Evolutionary conservation across 129 eudicot genomes (phyloP), one percentile per base, ranked within the genome.

Genomic region (Flaveria ramosissima): DNA sequence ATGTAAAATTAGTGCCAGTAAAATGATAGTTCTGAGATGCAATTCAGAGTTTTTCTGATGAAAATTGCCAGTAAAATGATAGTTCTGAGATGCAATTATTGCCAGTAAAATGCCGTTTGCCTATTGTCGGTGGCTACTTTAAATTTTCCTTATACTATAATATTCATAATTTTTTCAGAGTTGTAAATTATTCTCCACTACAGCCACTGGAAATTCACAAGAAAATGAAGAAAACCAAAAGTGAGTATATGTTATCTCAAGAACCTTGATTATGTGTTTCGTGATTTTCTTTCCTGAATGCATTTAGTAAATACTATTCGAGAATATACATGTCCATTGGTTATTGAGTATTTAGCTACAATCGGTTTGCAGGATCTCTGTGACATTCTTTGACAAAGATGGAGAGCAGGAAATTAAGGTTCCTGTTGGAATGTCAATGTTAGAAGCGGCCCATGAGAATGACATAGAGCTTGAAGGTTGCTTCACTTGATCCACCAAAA

Each of bases 401-500:
- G 97, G 90, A 50, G 68, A 91, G 83, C 80, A 78, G 48, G 83
- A 85, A 68, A 79, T 91, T 55, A 86, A 91, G 78, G 97, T 91
- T 52, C 97, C 92, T 2, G 73, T 88, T 76, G 97, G 97, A 43
- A 88, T 84, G 85, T 88, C 88, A 32, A 91, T 91, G 89, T 82
- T 91, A 57, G 97, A 91, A 84, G 97, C 94, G 76, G 97, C 97
- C 57, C 97, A 88, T 63, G 89, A 89, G 79, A 88, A 88, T 82
- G 94, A 91, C 73, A 83, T 91, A 73, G 97, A 91, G 60, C 97
- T 91, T 77, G 97, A 91, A 88, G 97, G 97, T 85, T 27, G 21
- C 45, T 62, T 26, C 45, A 62, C 43, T 62, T 62, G 26, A 62
- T 62, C 1, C 68, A 27, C 11, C 16, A 20, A 27, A 9, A 11